Evolutionary conservation across 1,284 basidiomycete species (phyloP).

Genomic region (Phlebopus sp.): DNA sequence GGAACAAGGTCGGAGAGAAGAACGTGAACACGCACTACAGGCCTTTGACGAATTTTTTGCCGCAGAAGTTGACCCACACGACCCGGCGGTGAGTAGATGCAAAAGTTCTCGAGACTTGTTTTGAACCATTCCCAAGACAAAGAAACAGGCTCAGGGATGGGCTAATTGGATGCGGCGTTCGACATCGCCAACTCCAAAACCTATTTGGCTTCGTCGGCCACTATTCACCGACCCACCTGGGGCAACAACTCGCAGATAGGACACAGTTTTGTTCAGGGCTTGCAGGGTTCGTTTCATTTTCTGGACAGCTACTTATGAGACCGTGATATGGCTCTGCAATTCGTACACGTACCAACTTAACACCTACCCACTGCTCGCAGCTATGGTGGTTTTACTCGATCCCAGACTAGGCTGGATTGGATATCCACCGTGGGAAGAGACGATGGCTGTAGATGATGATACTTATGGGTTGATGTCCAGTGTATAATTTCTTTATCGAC

Average conservation of each 20-base stretch:
- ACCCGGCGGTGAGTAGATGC: constrained; percentile 28
- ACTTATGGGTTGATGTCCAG: no score
- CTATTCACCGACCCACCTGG: constrained; percentile 8
- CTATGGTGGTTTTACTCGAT: no score
- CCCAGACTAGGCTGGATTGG: no score
- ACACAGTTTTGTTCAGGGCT: not conserved
- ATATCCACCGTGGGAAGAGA: no score
- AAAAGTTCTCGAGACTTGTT: not conserved
- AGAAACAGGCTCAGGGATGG: constrained; percentile 25
- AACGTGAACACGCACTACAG: constrained; percentile 48
- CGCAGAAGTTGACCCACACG: constrained; percentile 38
- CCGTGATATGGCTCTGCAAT: not conserved
- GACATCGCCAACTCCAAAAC: constrained; percentile 7
- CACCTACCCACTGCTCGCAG: no score
- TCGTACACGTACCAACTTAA: not conserved
- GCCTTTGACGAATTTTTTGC: constrained; percentile 54
- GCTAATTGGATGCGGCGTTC: constrained; percentile 30
- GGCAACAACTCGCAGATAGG: not conserved
- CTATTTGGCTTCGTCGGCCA: constrained; percentile 21
- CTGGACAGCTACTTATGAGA: constrained; percentile 1
- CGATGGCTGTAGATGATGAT: no score
- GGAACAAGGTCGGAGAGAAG: constrained; percentile 39
- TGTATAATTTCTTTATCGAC: not conserved
- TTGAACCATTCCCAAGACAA: constrained; percentile 14
- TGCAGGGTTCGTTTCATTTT: not conserved